Conservation (phyloP, 192 early-diverging fungal genomes). For the Dimargaris cristalligena region DNA sequence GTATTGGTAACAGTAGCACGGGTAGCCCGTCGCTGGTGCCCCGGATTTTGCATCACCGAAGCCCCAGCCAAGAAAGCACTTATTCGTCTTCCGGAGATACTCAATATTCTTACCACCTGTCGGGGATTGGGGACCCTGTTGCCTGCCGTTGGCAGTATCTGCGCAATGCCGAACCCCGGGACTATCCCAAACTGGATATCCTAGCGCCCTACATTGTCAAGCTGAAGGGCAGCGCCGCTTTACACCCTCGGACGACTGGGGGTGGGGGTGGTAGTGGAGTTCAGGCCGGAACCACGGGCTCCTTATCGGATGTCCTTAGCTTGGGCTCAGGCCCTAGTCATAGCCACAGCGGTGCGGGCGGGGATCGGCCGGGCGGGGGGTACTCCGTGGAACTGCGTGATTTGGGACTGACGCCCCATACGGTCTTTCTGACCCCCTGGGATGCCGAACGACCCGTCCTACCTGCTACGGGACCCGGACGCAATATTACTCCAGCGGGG, state of each 20-base stretch:
- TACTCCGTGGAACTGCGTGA: conserved; percentile 29
- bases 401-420: conserved; percentile 47
- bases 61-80: too few relatives aligned
- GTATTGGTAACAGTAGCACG: background rate
- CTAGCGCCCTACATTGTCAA: conserved; percentile 3
- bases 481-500: too few relatives aligned
- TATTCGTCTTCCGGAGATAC: too few relatives aligned
- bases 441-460: conserved; percentile 14
- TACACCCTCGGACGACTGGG: too few relatives aligned
- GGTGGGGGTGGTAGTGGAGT: too few relatives aligned
- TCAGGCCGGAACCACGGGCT: background rate
- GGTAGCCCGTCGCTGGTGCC: background rate
- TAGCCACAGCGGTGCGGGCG: too few relatives aligned
- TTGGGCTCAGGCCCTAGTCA: too few relatives aligned
- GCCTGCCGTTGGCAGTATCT: background rate
- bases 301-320: background rate
- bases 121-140: too few relatives aligned
- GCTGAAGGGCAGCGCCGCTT: background rate
- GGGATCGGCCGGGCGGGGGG: background rate
- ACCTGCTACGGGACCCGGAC: background rate
- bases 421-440: conserved; percentile 45
- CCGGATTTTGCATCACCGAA: too few relatives aligned
- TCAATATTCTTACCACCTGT: too few relatives aligned
- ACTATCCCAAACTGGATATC: conserved; percentile 6
- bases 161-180: conserved; percentile 4